Evolutionary conservation across 148 eudicot genomes (phyloP).

Genomic region (Rhododendron simsii): DNA sequence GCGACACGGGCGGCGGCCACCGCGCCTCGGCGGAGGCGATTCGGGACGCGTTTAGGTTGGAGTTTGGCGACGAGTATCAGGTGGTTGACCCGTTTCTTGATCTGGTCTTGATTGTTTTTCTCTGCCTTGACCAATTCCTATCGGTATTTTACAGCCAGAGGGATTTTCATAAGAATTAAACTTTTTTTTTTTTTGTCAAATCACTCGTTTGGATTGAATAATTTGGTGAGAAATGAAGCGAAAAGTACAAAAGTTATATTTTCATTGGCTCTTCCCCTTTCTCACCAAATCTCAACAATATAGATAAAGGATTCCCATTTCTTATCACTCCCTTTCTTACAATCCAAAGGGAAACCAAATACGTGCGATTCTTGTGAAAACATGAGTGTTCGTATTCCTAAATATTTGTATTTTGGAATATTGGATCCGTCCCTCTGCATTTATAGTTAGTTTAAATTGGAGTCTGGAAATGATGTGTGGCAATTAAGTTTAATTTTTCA

Average conservation of each 20-base stretch:
- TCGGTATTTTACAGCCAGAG: not conserved
- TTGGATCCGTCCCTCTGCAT: too few relatives aligned
- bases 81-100: slow-evolving; percentile 20
- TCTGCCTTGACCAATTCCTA: not conserved
- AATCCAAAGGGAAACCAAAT: not conserved
- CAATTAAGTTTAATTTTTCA: not conserved
- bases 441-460: too few relatives aligned
- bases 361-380: not conserved
- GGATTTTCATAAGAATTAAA: not conserved
- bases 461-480: not conserved
- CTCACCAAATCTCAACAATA: not conserved
- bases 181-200: not conserved
- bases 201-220: not conserved
- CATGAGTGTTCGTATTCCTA: too few relatives aligned
- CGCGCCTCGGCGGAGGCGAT: slow-evolving; percentile 97
- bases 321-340: not conserved
- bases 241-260: not conserved
- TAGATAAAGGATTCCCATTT: not conserved
- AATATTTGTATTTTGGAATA: too few relatives aligned
- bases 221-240: not conserved
- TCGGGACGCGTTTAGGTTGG: slow-evolving; percentile 68
- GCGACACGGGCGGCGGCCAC: slow-evolving; percentile 98
- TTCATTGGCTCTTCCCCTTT: not conserved
- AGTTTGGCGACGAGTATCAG: slow-evolving; percentile 88
- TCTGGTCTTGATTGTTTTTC: not conserved